A percentile compares a stretch with the other conserved stretches of the same genome.
These are phyloP conservation scores for Euphorbia corollata DNA, from an alignment of 441 rosid species.

Conservation along the genomic window DNA sequence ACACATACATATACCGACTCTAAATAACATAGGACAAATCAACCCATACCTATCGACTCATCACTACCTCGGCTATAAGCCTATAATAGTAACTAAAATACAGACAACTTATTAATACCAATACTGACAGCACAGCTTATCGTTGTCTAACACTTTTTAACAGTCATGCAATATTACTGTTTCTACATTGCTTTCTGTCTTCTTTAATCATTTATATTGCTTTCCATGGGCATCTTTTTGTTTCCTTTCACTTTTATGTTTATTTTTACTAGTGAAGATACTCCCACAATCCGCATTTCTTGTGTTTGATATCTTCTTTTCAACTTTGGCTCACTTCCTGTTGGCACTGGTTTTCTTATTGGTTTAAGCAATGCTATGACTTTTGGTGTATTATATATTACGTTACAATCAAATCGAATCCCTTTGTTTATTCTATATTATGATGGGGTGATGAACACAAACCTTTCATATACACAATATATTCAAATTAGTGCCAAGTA, in stretches of 20 bases:
- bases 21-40: too few species aligned
- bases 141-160: too few species aligned
- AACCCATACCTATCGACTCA: too few species aligned
- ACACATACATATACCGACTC: too few species aligned
- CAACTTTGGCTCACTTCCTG: constrained; percentile 18
- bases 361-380: constrained; percentile 14
- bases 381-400: not conserved
- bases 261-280: constrained; percentile 3
- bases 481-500: too few species aligned
- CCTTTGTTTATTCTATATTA: not conserved
- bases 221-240: not conserved
- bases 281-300: not conserved
- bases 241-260: constrained; percentile 8
- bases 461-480: too few species aligned
- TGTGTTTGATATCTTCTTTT: not conserved
- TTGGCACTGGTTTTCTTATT: constrained; percentile 16
- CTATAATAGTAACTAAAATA: too few species aligned
- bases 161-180: constrained; percentile 29
- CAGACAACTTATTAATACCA: too few species aligned
- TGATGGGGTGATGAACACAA: too few species aligned
- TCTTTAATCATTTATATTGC: constrained; percentile 41
- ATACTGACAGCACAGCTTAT: too few species aligned
- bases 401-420: constrained; percentile 10
- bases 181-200: constrained; percentile 29
- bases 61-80: too few species aligned